Base-by-base conservation (phyloP, 352 stramenopile species). In the Pythium pyrilobum region DNA sequence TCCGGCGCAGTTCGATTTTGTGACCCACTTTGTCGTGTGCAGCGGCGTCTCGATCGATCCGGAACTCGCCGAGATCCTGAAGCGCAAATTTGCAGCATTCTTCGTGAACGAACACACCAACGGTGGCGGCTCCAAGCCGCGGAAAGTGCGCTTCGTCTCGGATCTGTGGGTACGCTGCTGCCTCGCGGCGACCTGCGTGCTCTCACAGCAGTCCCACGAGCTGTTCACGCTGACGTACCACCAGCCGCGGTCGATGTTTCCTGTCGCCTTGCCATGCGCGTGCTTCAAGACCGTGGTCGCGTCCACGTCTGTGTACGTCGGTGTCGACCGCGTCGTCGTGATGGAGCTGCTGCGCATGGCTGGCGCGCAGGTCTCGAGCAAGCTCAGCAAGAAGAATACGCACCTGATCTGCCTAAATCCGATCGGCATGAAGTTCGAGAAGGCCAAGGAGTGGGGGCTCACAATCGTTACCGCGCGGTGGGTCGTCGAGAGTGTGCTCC, bases 161-260 rank as follows among this genome's bases (percentile, higher is more conserved):
- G 81, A 91, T 56, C 38, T 91, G 40, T 91, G 81, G 81, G 63
- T 91, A 0, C 72, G 69, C 21, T 91, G 81, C 67, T 88, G 74
- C 24, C 68, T 91, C 15, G 58, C 67, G 10, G 69, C 66, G 8
- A 46, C 67, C 11, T 67, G 58, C 11, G 71, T 77, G 49, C 56
- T 85, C 5, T 73, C 75, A 3, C 73, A 72, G 34, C 43, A 73
- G n/a, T 71, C 72, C 0, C 73, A 85, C 33, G 71, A 85, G 44
- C 46, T 81, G 13, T 82, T 85, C 37, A 28, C 48, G 5, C 34
- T 71, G 15, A 77, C 66, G 12, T 38, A 69, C 23, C 66, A 81
- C 4, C 56, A 71, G 10, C 61, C 61, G 0, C 77, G 69, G 5
- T 71, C 77, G 10, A 51, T 88, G 28, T 88, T 88, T 41, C 53